Evolutionary conservation across 495 filamentous ascomycete genomes (phyloP).

Genomic region (Penicillium argentinense): DNA sequence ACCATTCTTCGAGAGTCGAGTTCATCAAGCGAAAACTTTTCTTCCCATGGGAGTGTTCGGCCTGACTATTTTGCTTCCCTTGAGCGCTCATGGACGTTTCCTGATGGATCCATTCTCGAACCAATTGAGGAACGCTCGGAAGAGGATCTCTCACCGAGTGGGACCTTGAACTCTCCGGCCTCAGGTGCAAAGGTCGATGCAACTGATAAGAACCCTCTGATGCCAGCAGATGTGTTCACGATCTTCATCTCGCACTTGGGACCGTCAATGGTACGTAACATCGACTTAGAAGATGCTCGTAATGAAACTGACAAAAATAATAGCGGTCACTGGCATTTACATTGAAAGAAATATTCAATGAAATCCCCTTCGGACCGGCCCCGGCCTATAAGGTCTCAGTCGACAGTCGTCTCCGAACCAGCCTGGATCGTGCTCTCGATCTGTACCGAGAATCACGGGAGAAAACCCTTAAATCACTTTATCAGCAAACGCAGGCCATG

Average conservation of each 20-base stretch:
- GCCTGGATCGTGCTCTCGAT: constrained; percentile 73
- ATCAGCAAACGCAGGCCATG: constrained; percentile 70
- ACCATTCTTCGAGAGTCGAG: constrained; percentile 31
- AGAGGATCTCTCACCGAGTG: constrained; percentile 49
- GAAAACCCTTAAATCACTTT: constrained; percentile 73
- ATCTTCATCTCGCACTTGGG: constrained; percentile 84
- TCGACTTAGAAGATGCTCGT: background rate
- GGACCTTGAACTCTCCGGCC: constrained; percentile 12
- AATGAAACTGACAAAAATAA: constrained; percentile 16
- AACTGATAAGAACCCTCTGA: constrained; percentile 29
- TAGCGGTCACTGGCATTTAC: constrained; percentile 88
- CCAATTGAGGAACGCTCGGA: constrained; percentile 68
- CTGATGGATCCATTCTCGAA: constrained; percentile 49
- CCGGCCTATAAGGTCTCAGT: constrained; percentile 67
- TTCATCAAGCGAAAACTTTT: constrained; percentile 8
- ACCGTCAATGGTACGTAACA: constrained; percentile 70
- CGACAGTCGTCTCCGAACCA: constrained; percentile 74
- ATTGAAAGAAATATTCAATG: constrained; percentile 80
- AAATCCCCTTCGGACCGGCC: constrained; percentile 72
- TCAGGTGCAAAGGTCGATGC: constrained; percentile 14
- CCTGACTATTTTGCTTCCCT: constrained; percentile 18
- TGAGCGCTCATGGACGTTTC: constrained; percentile 36
- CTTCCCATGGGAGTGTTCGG: background rate
- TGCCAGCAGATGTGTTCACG: constrained; percentile 78
- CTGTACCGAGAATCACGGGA: constrained; percentile 73